Base-by-base conservation (phyloP, 805 yeast genomes). In the Starmera dryadoides region DNA sequence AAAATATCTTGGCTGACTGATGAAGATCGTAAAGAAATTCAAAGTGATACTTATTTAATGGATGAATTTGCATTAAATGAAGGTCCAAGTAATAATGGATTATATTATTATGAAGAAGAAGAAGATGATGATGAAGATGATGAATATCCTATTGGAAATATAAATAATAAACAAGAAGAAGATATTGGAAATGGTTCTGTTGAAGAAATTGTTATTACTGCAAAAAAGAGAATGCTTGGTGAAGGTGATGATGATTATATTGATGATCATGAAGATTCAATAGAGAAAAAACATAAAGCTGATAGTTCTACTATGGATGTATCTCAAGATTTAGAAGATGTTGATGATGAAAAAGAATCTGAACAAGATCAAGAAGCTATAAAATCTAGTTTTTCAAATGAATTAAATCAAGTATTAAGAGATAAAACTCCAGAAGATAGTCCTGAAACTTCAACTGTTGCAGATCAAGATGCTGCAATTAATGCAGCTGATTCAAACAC, bases 1-100 rank as follows among this genome's bases (percentile, higher is more conserved):
- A 55, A 45, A 43, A 52, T 55, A 14, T 52, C 46, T 6, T 55
- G 59, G 59, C 36, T 55, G 5, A 52, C 53, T 1, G 45, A 46
- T 11, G 48, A 42, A 1, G 53, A 53, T 32, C 21, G 45, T 9
- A 36, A 37, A 23, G 55, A 47, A 33, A 40, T 55, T 14, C 42
- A 44, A 20, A 40, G 48, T n/a, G 52, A 46, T 3, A 19, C 30
- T 1, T 55, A 53, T 33, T n/a, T 50, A 9, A 29, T 42, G 1
- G 48, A 39, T 15, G 46, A 47, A n/a, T 33, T 38, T 7, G 32
- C 40, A 4, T 5, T 42, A 7, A 6, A 32, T 18, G 42, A 34
- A 6, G 30, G 23, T 3, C 25, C 40, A 12, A 9, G 23, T 6
- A 21, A 21, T 8, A 20, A 11, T 3, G 5, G 15, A 5, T 18